phyloP scores from a whole-genome alignment of 495 filamentous ascomycete genomes.

The Penicillium soppii region DNA sequence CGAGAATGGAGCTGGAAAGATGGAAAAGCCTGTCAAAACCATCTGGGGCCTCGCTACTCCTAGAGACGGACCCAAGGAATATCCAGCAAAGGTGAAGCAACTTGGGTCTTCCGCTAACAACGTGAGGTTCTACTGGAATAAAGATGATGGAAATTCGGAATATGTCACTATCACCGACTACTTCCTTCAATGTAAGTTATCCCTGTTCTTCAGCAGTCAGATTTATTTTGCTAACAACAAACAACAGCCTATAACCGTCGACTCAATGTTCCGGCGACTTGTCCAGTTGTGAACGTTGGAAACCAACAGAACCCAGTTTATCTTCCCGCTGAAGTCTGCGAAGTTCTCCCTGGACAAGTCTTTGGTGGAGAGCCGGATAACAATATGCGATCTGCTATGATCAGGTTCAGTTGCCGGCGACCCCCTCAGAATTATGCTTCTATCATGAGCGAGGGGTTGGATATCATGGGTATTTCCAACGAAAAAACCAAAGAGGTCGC shows the following conservation, averaged over 20 bases:
- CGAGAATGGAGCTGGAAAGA: background rate
- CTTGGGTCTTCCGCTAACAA: conserved; percentile 9
- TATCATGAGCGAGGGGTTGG: conserved; percentile 52
- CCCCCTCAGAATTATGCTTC: conserved; percentile 62
- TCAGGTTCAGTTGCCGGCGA: conserved; percentile 60
- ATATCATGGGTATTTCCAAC: conserved; percentile 43
- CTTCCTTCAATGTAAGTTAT: conserved; percentile 14
- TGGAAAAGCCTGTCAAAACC: background rate
- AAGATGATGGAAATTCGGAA: background rate
- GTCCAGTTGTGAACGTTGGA: conserved; percentile 69
- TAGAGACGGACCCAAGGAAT: conserved; percentile 1
- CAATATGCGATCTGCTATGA: conserved; percentile 58
- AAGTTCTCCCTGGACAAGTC: conserved; percentile 60
- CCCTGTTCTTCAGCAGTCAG: background rate
- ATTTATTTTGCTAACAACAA: background rate
- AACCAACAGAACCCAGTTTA: conserved; percentile 52
- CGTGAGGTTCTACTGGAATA: conserved; percentile 15
- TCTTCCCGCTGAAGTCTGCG: conserved; percentile 60
- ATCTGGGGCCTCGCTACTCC: conserved; percentile 14
- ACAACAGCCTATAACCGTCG: conserved; percentile 12
- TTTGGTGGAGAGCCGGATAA: conserved; percentile 48
- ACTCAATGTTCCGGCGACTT: background rate
- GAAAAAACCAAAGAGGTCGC: background rate
- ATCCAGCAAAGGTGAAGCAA: background rate
- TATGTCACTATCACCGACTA: conserved; percentile 18